Base-by-base conservation (phyloP, 169 alveolate genomes). In the Neospora caninum region DNA sequence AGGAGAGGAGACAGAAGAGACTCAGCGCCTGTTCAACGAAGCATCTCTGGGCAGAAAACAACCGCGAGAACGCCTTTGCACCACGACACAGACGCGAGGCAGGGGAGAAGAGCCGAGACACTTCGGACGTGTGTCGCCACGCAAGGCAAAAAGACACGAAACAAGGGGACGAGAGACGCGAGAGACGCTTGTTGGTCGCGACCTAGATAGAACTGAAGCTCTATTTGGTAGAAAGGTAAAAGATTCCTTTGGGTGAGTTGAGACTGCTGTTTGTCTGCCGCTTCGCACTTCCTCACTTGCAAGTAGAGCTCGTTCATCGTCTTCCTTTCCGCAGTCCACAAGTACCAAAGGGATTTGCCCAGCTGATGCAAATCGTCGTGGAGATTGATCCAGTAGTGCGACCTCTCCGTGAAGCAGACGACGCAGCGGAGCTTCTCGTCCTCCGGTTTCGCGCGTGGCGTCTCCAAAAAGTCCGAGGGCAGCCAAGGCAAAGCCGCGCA, bases 401-500 rank as follows among this genome's bases (percentile, higher is more conserved):
- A 43, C 69, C 53, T 18, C 69, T 92, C 94, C 43, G 34, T 80
- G 91, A 70, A 92, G 91, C 94, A 92, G 91, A 87, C 87, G 78
- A 92, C 91, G 34, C 94, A 92, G 70, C 94, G 80, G 64, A 92
- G 94, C 70, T 80, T 78, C 80, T 39, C 58, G 58, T 49, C 58
- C 86, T 54, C 67, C 70, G 20, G 38, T 29, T 73, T 34, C 29
- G 16, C 84, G 18, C 18, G 9, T 73, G 49, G 41, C 41, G 20
- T 38, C 38, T 82, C 89, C 39, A 13, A 20, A 25, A 82, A 82
- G 67, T 82, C 89, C 41, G 54, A 39, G 39, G 67, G 69, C 34
- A 39, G 67, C 89, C 54, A 82, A 31, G 94, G 94, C 69, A 92
- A n/a, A 18, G 94, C 94, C 20, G 49, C 94, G n/a, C 94, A 92